These are phyloP conservation scores for Geotrichum armillariae DNA, from an alignment of 1,139 yeast species.

Conservation along the genomic window DNA sequence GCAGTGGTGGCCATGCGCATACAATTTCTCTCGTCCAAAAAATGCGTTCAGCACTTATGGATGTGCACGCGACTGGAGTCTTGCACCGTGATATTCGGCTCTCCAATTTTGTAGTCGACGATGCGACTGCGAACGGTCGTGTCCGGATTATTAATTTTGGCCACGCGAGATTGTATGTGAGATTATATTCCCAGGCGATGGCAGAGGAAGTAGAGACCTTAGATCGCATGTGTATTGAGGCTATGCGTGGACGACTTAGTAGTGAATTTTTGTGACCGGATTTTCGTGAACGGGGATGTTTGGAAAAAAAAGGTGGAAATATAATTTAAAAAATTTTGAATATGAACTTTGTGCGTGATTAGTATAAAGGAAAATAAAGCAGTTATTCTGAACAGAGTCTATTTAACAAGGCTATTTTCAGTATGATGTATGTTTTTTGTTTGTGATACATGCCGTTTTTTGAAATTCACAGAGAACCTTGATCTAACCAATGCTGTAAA, in stretches of 20 bases:
- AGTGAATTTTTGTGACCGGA: constrained; percentile 1
- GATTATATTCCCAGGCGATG: constrained; percentile 30
- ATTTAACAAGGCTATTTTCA: too few species aligned
- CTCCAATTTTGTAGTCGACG: constrained; percentile 29
- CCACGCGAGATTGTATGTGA: constrained; percentile 28
- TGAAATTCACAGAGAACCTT: too few species aligned
- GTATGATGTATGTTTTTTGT: too few species aligned
- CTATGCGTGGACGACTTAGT: constrained; percentile 9
- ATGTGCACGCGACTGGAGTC: constrained; percentile 29
- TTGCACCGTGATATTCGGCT: constrained; percentile 29
- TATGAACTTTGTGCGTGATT: too few species aligned
- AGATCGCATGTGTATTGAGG: constrained; percentile 36
- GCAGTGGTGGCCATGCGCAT: constrained; percentile 10
- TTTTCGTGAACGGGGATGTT: too few species aligned
- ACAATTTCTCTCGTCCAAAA: constrained; percentile 15
- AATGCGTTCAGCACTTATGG: constrained; percentile 28
- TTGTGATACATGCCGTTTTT: too few species aligned
- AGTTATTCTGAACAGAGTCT: too few species aligned
- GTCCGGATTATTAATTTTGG: constrained; percentile 30
- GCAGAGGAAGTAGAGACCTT: constrained; percentile 28
- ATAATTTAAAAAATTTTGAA: too few species aligned
- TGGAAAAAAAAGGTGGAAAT: too few species aligned
- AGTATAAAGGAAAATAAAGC: too few species aligned
- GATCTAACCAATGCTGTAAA: too few species aligned
- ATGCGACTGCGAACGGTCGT: constrained; percentile 13